Percentiles rank a stretch among this genome's conserved stretches.
These are phyloP conservation scores for Halophytophthora polymorphica DNA, from an alignment of 352 stramenopile species.

Conservation along the genomic window DNA sequence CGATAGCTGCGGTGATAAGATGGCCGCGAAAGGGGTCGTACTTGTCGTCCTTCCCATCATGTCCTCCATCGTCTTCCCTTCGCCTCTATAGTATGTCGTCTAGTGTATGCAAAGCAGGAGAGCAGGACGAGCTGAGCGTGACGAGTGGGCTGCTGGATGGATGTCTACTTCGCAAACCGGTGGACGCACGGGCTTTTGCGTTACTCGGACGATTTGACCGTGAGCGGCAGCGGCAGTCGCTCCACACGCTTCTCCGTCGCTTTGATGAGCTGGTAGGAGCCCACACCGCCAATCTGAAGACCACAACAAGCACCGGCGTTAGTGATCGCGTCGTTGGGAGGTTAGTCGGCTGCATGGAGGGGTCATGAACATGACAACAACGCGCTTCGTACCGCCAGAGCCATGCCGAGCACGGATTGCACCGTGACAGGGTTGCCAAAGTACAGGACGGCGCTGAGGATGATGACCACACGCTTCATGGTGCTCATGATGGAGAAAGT, in stretches of 20 bases:
- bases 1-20: too few relatives aligned
- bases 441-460: slow-evolving; percentile 81
- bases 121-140: too few relatives aligned
- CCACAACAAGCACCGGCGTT: neutral
- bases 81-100: too few relatives aligned
- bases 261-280: slow-evolving; percentile 79
- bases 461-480: slow-evolving; percentile 88
- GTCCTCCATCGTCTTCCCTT: neutral
- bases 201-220: slow-evolving; percentile 39
- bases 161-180: too few relatives aligned
- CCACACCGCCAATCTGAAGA: slow-evolving; percentile 60
- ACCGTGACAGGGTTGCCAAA: slow-evolving; percentile 76
- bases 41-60: too few relatives aligned
- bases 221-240: slow-evolving; percentile 44
- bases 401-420: slow-evolving; percentile 73
- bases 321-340: neutral
- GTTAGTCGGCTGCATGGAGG: neutral
- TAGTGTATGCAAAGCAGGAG: too few relatives aligned
- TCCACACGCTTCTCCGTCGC: slow-evolving; percentile 49
- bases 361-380: neutral
- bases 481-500: slow-evolving; percentile 90
- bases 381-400: slow-evolving; percentile 42
- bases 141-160: neutral
- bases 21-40: too few relatives aligned
- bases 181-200: too few relatives aligned